phyloP scores from a whole-genome alignment of 345 rosid species.

The Corymbia maculata region DNA sequence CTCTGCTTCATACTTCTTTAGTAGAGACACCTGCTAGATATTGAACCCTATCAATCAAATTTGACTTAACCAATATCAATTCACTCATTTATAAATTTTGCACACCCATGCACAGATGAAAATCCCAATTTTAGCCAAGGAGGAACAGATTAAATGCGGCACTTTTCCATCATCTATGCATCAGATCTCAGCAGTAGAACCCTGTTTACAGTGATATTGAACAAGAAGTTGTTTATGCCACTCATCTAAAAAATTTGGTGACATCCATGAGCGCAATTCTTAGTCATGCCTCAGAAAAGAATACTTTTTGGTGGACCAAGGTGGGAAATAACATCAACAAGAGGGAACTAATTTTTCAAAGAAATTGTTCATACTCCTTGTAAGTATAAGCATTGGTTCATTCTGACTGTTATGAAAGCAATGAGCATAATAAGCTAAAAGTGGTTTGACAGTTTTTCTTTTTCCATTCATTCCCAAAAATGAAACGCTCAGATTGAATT shows the following conservation, averaged over 20 bases:
- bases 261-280: background rate
- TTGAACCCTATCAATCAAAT: background rate
- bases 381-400: background rate
- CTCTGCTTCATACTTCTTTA: slow-evolving; percentile 69
- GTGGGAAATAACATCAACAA: background rate
- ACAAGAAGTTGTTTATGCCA: background rate
- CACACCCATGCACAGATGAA: background rate
- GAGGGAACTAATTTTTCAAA: background rate
- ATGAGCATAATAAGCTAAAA: background rate
- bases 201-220: background rate
- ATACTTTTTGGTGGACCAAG: background rate
- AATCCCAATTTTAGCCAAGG: background rate
- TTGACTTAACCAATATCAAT: background rate
- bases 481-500: background rate
- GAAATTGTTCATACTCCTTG: background rate
- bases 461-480: background rate
- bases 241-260: background rate
- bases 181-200: background rate
- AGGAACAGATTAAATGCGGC: background rate
- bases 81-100: background rate
- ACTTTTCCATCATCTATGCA: background rate
- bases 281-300: background rate
- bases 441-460: background rate
- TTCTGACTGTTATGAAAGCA: background rate
- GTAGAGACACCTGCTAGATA: slow-evolving; percentile 30